phyloP scores from a whole-genome alignment of 495 filamentous ascomycete species.

The Xylaria intraflava region DNA sequence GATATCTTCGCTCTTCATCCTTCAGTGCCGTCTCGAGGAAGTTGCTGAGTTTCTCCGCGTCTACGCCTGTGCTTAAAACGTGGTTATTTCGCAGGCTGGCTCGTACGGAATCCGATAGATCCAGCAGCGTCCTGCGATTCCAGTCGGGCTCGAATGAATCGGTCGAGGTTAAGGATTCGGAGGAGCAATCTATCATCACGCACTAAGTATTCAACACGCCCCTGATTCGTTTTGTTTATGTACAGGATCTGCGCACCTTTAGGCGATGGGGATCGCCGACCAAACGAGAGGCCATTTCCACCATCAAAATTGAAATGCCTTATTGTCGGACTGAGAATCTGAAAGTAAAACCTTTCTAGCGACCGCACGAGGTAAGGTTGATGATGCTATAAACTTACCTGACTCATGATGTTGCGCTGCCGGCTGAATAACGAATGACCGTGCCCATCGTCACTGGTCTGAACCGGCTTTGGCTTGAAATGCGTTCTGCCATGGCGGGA shows the following conservation, averaged over 20 bases:
- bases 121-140: slow-evolving; percentile 15
- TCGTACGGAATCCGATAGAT: slow-evolving; percentile 32
- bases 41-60: slow-evolving; percentile 19
- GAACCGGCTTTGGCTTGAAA: slow-evolving; percentile 14
- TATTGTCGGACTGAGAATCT: slow-evolving; percentile 22
- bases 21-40: slow-evolving; percentile 31
- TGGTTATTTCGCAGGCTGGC: slow-evolving; percentile 14
- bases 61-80: slow-evolving; percentile 14
- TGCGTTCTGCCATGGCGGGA: slow-evolving; percentile 8
- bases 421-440: slow-evolving; percentile 12
- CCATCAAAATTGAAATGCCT: slow-evolving; percentile 21
- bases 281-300: slow-evolving; percentile 7
- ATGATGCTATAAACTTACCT: slow-evolving; percentile 17
- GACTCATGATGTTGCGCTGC: slow-evolving; percentile 18
- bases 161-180: background rate
- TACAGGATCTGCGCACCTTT: slow-evolving; percentile 11
- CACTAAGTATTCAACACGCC: background rate
- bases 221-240: background rate
- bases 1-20: slow-evolving; percentile 21
- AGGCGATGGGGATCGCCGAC: slow-evolving; percentile 8
- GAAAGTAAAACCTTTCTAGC: background rate
- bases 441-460: slow-evolving; percentile 13
- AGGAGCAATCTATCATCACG: slow-evolving; percentile 7
- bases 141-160: slow-evolving; percentile 10
- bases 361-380: background rate